These are phyloP conservation scores for Phytophthora multivora DNA, from an alignment of 352 stramenopile species.

Conservation along the genomic window DNA sequence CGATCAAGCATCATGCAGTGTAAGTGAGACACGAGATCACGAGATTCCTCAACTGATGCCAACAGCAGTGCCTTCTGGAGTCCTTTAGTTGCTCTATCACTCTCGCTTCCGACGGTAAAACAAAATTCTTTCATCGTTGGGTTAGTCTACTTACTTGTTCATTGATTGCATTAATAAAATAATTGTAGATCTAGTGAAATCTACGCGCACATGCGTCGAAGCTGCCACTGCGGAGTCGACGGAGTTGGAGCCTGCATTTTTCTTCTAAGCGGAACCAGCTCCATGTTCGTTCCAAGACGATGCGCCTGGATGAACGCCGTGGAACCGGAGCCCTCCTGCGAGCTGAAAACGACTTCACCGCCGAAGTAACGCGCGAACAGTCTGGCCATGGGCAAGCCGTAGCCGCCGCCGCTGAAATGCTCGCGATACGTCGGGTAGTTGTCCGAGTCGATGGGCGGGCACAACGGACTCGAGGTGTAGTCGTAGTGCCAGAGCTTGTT, in stretches of 20 bases:
- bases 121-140: too few relatives aligned
- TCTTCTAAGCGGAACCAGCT: constrained; percentile 49
- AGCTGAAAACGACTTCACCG: constrained; percentile 97
- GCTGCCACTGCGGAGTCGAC: constrained; percentile 16
- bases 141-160: constrained; percentile 18
- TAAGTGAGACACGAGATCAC: constrained; percentile 18
- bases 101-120: too few relatives aligned
- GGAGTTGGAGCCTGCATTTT: constrained; percentile 9
- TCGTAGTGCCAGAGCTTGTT: constrained; percentile 97
- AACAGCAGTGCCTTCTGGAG: too few relatives aligned
- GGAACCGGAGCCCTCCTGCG: constrained; percentile 98
- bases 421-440: constrained; percentile 74
- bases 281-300: constrained; percentile 65
- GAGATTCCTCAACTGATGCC: too few relatives aligned
- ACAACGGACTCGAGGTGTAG: constrained; percentile 95
- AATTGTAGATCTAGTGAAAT: neutral
- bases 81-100: too few relatives aligned
- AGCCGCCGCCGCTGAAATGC: constrained; percentile 94
- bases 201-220: constrained; percentile 1
- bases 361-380: constrained; percentile 98
- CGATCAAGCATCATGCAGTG: constrained; percentile 49
- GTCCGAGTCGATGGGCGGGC: constrained; percentile 53
- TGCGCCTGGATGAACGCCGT: constrained; percentile 86
- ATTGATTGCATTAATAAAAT: constrained; percentile 16
- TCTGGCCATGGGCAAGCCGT: constrained; percentile 89